These are phyloP conservation scores for Penicillium sclerotiorum DNA, from an alignment of 2,329 filamentous ascomycete genomes.

Conservation along the genomic window DNA sequence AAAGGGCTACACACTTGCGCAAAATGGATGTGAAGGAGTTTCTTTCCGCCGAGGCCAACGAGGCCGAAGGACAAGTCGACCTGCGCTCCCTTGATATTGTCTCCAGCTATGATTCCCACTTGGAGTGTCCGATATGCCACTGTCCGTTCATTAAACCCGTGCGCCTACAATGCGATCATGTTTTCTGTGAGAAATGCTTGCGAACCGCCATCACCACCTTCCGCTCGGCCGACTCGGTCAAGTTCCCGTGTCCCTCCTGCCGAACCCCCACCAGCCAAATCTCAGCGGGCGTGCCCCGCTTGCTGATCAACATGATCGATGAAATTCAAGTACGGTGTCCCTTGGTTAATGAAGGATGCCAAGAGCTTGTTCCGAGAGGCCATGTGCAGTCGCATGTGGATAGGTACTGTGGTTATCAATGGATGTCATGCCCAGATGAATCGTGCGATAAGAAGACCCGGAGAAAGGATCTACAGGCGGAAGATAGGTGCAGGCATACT, in stretches of 20 bases:
- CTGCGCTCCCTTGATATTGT: constrained; percentile 62
- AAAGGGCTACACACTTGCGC: constrained; percentile 1
- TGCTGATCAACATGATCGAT: constrained; percentile 63
- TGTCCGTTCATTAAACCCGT: constrained; percentile 63
- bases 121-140: constrained; percentile 67
- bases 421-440: constrained; percentile 55
- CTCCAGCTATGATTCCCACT: constrained; percentile 58
- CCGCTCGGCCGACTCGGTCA: constrained; percentile 30
- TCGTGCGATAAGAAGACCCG: constrained; percentile 56
- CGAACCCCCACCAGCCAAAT: constrained; percentile 48
- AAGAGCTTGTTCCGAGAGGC: constrained; percentile 55
- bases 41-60: constrained; percentile 33
- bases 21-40: constrained; percentile 38
- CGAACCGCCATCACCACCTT: constrained; percentile 49
- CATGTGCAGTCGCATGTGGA: constrained; percentile 62
- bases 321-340: constrained; percentile 64
- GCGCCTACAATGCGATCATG: constrained; percentile 63
- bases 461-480: constrained; percentile 57
- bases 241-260: constrained; percentile 60
- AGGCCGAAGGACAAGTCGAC: constrained; percentile 48
- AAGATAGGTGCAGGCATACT: constrained; percentile 55
- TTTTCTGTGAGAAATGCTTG: constrained; percentile 64
- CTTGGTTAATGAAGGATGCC: constrained; percentile 57
- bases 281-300: constrained; percentile 53
- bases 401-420: constrained; percentile 61